Base-by-base conservation (phyloP, 2,329 filamentous ascomycete genomes). In the Penicillium sp. region DNA sequence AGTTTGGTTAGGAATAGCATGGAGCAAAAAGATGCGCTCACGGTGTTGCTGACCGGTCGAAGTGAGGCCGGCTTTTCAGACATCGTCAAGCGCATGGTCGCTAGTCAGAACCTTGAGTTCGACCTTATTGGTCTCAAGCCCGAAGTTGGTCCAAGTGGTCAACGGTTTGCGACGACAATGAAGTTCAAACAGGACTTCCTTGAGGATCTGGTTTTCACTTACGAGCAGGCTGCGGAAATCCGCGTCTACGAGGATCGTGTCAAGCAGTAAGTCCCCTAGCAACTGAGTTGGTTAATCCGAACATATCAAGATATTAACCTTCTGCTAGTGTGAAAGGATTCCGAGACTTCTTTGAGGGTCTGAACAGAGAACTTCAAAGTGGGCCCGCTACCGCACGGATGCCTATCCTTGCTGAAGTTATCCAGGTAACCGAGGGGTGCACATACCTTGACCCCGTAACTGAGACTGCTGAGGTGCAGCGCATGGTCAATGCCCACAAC, bases 61-160 rank as follows among this genome's bases (percentile, higher is more conserved):
- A 85, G 86, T 33, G 91, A 97, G 74, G 78, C 80, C 11, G 85
- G 83, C 53, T 97, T 96, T 69, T 80, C 86, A 41, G 85, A 90
- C 0, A 80, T 97, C 33, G 81, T 99, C 70, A 89, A 88, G 74
- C 87, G 87, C 66, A 97, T 97, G 74, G 81, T 89, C 19, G 79
- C 79, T 19, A 89, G 88, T 73, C 93, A 88, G 71, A 84, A 84
- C 3, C 82, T 99, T 17, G 83, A 91, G 2, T 97, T 97, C 69
- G 90, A 97, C 73, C 85, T 97, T 78, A 79, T 96, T 46, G 88
- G 88, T 47, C 80, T 99, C 56, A 97, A 97, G 76, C 94, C 94
- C 2, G 82, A 85, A 55, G 87, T 88, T 57, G 89, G 91, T 6
- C 94, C 93, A 2, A 85, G 84, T 55, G 89, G 88, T 63, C 86